Conservation (phyloP, 1,284 basidiomycete species). For the Exobasidium rhododendri region DNA sequence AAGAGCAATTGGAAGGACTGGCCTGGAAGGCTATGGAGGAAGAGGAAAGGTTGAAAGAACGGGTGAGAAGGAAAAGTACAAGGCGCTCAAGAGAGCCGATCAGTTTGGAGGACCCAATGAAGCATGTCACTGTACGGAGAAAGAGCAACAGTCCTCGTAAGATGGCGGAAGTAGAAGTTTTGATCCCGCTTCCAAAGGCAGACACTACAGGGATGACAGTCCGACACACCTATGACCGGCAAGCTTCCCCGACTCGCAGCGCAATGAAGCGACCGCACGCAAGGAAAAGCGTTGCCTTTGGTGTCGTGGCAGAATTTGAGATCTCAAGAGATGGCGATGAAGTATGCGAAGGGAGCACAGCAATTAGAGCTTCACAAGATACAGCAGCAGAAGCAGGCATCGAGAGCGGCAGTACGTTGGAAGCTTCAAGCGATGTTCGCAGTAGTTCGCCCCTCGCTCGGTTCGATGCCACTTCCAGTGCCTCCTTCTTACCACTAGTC, state of each 20-base stretch:
- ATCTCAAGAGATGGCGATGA: not conserved
- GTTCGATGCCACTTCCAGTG: not conserved
- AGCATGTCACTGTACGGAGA: not conserved
- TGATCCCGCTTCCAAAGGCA: not conserved
- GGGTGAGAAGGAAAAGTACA: not conserved
- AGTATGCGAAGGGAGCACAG: no score
- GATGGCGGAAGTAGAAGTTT: not conserved
- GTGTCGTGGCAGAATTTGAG: not conserved
- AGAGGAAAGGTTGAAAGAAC: not conserved
- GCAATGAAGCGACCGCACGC: not conserved
- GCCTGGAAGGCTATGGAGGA: constrained; percentile 2
- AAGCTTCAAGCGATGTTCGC: not conserved
- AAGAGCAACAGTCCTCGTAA: not conserved
- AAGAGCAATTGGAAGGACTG: constrained; percentile 3
- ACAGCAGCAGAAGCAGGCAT: not conserved
- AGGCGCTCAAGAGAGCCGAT: not conserved
- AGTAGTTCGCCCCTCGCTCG: not conserved
- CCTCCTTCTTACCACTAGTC: not conserved
- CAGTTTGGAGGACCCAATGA: not conserved
- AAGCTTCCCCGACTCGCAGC: not conserved
- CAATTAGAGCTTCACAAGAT: no score
- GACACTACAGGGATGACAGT: constrained; percentile 2
- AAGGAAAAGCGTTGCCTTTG: not conserved
- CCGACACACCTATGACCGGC: not conserved
- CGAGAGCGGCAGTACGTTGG: not conserved